phyloP scores from a whole-genome alignment of 495 filamentous ascomycete genomes.

The Penicillium atrosanguineum region DNA sequence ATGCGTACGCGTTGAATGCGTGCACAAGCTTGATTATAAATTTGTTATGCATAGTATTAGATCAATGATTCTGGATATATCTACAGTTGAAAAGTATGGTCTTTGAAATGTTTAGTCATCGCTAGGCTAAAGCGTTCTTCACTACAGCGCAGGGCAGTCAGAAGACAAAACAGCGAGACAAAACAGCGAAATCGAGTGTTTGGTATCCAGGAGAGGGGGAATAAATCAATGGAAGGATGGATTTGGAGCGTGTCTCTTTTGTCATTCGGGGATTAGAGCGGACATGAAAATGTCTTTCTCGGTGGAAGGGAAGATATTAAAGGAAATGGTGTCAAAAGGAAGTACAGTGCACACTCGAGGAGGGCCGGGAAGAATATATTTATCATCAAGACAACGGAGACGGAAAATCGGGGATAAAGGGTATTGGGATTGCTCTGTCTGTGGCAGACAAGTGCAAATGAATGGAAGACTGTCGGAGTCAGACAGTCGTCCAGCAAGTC shows the following conservation, averaged over 20 bases:
- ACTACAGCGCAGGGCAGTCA: slow-evolving; percentile 7
- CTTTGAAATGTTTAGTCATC: neutral
- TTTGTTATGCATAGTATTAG: neutral
- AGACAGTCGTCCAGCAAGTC: neutral
- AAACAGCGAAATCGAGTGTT: slow-evolving; percentile 34
- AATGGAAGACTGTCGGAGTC: slow-evolving; percentile 2
- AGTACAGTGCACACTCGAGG: slow-evolving; percentile 14
- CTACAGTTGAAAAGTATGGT: neutral
- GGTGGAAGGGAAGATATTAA: slow-evolving; percentile 17
- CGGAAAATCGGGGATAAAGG: neutral
- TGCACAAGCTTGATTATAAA: too few relatives aligned
- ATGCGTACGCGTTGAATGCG: too few relatives aligned
- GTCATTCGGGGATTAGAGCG: slow-evolving; percentile 2
- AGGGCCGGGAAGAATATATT: slow-evolving; percentile 29
- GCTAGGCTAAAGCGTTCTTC: slow-evolving; percentile 39
- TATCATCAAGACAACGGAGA: slow-evolving; percentile 30
- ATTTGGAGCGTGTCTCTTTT: slow-evolving; percentile 10
- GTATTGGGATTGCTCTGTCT: neutral
- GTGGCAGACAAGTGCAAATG: neutral
- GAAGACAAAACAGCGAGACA: slow-evolving; percentile 45
- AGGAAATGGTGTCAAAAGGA: slow-evolving; percentile 11
- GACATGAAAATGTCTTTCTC: neutral
- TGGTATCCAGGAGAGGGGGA: slow-evolving; percentile 26
- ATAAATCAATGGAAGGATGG: slow-evolving; percentile 9
- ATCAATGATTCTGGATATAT: neutral